These are phyloP conservation scores for Plasmodium berghei DNA, from an alignment of 169 alveolate genomes.

Conservation along the genomic window DNA sequence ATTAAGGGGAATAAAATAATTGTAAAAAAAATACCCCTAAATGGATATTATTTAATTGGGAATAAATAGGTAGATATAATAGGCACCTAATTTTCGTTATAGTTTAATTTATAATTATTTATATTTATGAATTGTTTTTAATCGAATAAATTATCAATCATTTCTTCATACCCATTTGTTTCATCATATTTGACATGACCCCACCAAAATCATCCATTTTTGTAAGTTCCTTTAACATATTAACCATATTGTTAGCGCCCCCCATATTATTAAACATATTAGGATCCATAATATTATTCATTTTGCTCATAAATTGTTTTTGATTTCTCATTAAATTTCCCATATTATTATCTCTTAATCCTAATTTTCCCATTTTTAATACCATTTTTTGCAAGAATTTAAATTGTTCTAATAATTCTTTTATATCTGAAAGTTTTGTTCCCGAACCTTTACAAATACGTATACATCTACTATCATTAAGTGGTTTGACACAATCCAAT, in stretches of 20 bases:
- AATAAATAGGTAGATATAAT: too few relatives aligned
- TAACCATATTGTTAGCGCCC: conserved; percentile 95
- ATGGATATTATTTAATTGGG: too few relatives aligned
- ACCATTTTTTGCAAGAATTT: conserved; percentile 97
- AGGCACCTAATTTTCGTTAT: too few relatives aligned
- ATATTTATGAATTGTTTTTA: too few relatives aligned
- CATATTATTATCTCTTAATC: conserved; percentile 92
- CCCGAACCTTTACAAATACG: conserved; percentile 98
- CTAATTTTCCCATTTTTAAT: conserved; percentile 96
- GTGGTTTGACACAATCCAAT: conserved; percentile 93
- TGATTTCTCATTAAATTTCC: conserved; percentile 95
- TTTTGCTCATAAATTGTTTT: conserved; percentile 92
- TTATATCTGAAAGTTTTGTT: conserved; percentile 92
- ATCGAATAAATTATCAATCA: background rate
- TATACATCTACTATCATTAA: conserved; percentile 91
- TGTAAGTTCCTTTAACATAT: conserved; percentile 92
- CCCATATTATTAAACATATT: conserved; percentile 96
- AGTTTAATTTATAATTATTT: too few relatives aligned
- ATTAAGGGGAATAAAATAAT: too few relatives aligned
- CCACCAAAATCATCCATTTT: conserved; percentile 76
- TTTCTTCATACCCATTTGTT: conserved; percentile 75
- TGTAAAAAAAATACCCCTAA: too few relatives aligned
- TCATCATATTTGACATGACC: conserved; percentile 75
- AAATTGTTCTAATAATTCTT: conserved; percentile 94
- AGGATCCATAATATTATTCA: conserved; percentile 97